phyloP scores from a whole-genome alignment of 257 asterid species.

The Osmanthus fragrans region DNA sequence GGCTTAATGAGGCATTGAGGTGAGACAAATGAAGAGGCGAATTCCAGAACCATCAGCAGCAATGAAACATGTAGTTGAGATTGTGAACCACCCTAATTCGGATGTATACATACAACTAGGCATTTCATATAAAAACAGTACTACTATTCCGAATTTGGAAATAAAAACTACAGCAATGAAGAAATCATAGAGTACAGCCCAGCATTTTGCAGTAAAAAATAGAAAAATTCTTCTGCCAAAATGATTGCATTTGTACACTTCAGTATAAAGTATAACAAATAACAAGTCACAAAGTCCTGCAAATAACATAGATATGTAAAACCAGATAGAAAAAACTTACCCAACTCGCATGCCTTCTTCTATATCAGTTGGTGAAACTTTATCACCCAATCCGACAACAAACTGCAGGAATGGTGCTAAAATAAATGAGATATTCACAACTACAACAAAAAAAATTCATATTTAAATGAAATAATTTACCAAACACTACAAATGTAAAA shows the following conservation, averaged over 20 bases:
- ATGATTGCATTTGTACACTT: background rate
- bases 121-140: background rate
- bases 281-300: constrained; percentile 3
- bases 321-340: constrained; percentile 38
- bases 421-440: background rate
- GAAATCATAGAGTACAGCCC: background rate
- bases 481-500: background rate
- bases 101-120: background rate
- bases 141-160: background rate
- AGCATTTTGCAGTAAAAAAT: background rate
- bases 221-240: background rate
- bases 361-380: constrained; percentile 96
- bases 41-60: background rate
- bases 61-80: background rate
- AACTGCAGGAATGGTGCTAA: constrained; percentile 51
- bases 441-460: background rate
- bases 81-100: background rate
- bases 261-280: background rate
- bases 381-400: constrained; percentile 95
- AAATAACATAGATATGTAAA: background rate
- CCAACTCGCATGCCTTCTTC: constrained; percentile 99
- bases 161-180: background rate
- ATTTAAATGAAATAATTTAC: background rate
- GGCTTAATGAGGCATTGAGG: background rate
- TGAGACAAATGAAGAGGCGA: background rate